Percentiles rank a stretch among this genome's conserved stretches.
phyloP scores from a whole-genome alignment of 2,329 filamentous ascomycete species.

The Beauveria medogensis region DNA sequence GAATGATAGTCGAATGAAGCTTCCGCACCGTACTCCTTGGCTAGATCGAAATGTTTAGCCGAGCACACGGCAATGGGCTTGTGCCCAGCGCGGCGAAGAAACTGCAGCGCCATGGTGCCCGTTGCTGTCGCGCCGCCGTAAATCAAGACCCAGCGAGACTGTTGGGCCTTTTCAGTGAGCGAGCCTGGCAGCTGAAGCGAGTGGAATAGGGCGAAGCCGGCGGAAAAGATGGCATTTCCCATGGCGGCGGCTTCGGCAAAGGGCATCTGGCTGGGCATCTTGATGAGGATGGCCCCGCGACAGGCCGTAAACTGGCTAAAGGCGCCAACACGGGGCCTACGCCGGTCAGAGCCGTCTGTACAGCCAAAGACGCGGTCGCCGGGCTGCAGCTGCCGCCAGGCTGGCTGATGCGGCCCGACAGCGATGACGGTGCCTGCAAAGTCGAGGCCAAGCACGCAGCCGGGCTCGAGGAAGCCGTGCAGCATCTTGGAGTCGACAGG shows the following conservation, averaged over 20 bases:
- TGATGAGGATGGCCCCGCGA: constrained; percentile 14
- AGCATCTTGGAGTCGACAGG: constrained; percentile 11
- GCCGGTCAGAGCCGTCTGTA: constrained; percentile 15
- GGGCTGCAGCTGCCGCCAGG: neutral
- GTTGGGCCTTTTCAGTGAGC: constrained; percentile 9
- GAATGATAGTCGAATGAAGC: constrained; percentile 29
- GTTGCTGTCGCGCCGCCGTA: constrained; percentile 35
- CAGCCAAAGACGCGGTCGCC: constrained; percentile 21
- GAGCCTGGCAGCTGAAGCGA: constrained; percentile 19
- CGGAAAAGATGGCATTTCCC: constrained; percentile 18
- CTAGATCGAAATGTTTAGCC: constrained; percentile 24
- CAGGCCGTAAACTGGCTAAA: constrained; percentile 22
- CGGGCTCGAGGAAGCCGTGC: constrained; percentile 17
- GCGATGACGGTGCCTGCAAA: constrained; percentile 25
- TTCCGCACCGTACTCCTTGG: constrained; percentile 29
- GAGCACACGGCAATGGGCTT: constrained; percentile 18
- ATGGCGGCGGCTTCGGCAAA: constrained; percentile 19
- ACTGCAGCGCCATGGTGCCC: constrained; percentile 36
- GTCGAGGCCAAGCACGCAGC: constrained; percentile 25
- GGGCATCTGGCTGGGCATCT: constrained; percentile 18
- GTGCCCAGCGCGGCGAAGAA: constrained; percentile 3
- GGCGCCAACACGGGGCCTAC: constrained; percentile 17
- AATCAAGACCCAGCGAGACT: constrained; percentile 28
- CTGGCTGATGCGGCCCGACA: constrained; percentile 14
- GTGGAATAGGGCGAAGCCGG: constrained; percentile 23